Evolutionary conservation across 73 alveolate species (phyloP).

Genomic region (Paramecium biaurelia): DNA sequence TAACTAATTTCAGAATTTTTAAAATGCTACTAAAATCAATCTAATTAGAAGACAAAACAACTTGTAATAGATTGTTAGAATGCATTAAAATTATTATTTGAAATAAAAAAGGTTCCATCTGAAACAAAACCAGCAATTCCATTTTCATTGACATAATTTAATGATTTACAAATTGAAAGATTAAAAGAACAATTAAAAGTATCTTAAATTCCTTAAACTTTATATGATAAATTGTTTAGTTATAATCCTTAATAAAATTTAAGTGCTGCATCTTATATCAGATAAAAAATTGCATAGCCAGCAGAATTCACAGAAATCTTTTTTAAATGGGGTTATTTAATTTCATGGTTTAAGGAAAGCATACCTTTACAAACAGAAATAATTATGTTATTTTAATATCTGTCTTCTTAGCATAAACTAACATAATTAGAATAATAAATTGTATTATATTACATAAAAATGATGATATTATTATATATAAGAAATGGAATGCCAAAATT

Average conservation of each 20-base stretch:
- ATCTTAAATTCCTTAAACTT: neutral
- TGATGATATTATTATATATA: neutral
- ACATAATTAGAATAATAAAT: neutral
- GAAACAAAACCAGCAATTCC: neutral
- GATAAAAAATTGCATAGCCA: neutral
- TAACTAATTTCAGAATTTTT: neutral
- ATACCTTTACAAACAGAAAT: neutral
- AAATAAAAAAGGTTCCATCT: neutral
- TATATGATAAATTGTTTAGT: conserved; percentile 1
- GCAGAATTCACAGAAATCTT: neutral
- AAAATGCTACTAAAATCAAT: neutral
- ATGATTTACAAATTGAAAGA: neutral
- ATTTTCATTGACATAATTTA: neutral
- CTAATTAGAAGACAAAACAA: neutral
- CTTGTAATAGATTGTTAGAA: neutral
- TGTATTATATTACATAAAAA: neutral
- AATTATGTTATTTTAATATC: neutral
- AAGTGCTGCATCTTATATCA: neutral
- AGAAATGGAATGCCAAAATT: conserved; percentile 12
- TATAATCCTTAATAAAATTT: neutral
- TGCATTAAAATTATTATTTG: neutral
- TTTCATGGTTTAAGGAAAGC: neutral
- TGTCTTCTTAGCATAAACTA: neutral
- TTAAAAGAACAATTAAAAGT: neutral
- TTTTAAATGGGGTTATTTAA: conserved; percentile 11